Conservation (phyloP, 495 filamentous ascomycete species). For the Lophiotrema nucula region DNA sequence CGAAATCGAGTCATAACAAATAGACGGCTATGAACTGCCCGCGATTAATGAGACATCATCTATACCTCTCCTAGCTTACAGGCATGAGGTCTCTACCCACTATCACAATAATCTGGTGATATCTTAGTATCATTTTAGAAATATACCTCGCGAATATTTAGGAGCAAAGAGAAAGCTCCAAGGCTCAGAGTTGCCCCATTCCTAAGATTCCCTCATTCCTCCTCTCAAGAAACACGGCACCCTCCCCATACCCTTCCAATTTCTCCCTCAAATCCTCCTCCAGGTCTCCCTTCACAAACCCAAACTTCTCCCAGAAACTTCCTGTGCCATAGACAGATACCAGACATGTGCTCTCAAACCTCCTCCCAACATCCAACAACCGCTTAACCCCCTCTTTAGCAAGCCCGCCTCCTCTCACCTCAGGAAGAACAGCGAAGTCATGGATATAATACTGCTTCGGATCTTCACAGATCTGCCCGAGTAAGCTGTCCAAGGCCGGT, state of each 20-base stretch:
- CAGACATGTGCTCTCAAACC: not conserved
- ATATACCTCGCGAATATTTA: too few species aligned
- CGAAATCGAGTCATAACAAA: too few species aligned
- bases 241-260: slow-evolving; percentile 8
- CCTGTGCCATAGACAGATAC: slow-evolving; percentile 10
- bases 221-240: slow-evolving; percentile 12
- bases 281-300: slow-evolving; percentile 1
- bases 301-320: slow-evolving; percentile 10
- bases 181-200: not conserved
- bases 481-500: slow-evolving; percentile 3
- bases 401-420: not conserved
- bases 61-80: too few species aligned
- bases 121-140: too few species aligned
- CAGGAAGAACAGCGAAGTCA: slow-evolving; percentile 12
- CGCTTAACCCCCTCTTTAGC: not conserved
- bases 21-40: too few species aligned
- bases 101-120: too few species aligned
- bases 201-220: not conserved
- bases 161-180: not conserved
- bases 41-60: too few species aligned
- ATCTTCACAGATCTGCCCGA: not conserved
- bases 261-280: slow-evolving; percentile 5
- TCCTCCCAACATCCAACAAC: not conserved
- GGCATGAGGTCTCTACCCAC: too few species aligned
- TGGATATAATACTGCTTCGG: slow-evolving; percentile 18